Base-by-base conservation (phyloP, 805 yeast genomes). In the Schizosaccharomyces japonicus region DNA sequence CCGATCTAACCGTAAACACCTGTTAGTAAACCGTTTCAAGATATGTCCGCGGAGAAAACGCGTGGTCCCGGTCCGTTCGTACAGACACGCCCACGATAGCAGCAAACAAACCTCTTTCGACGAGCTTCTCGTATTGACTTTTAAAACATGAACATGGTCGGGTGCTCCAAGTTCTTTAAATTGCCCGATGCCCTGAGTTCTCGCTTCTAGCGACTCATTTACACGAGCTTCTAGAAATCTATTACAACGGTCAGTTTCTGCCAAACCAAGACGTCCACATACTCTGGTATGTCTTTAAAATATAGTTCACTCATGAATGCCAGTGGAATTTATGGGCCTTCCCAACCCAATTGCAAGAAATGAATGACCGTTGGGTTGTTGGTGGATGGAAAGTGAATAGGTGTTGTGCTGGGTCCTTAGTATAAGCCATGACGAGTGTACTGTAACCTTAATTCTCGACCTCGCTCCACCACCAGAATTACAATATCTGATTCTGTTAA, bases 91-190 rank as follows among this genome's bases (percentile, higher is more conserved):
- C 62, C 58, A 10, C 40, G 10, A 8, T 34, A 34, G 8, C 7
- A 17, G 1, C 7, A 6, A 2, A 25, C 78, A 73, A 11, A 64
- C 61, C 50, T 73, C 78, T 48, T 68, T 66, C 4, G 60, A 62
- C 17, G 64, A 58, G 44, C 66, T 61, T 49, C 63, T 65, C 44
- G 70, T 68, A 49, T 63, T 63, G 6, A 48, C 50, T 49, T 62
- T 66, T 27, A 69, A 58, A 27, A 71, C 53, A 53, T 69, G 79
- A 2, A 76, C 73, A 49, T 80, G 63, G 60, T 80, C 92, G 2
- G 84, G 78, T 2, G 84, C 81, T 0, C 92, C 92, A 21, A 78
- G 56, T n/a, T 75, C 76, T 48, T 58, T 60, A 51, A 68, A 69
- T 6, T 65, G 56, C 0, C 66, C 55, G 21, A 75, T 52, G 0